These are phyloP conservation scores for Cenchrus purpureus DNA, from an alignment of 176 grass and related monocot species.

Conservation along the genomic window DNA sequence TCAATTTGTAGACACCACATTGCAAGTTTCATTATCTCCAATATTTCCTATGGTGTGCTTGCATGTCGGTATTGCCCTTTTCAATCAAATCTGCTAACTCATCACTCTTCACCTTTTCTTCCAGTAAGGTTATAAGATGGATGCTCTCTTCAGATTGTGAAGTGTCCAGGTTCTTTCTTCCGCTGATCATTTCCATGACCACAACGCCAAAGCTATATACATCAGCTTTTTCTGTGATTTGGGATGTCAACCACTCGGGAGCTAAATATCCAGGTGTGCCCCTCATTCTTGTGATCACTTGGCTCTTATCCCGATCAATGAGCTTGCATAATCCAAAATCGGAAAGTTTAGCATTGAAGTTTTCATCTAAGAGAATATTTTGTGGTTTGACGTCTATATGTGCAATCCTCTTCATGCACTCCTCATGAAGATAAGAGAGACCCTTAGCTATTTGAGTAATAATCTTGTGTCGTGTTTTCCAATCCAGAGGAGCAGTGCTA, in stretches of 20 bases:
- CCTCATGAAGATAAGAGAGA: too few species aligned
- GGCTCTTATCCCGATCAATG: conserved; percentile 59
- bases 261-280: conserved; percentile 61
- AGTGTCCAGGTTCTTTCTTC: conserved; percentile 55
- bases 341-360: conserved; percentile 50
- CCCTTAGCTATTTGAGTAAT: too few species aligned
- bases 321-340: conserved; percentile 62
- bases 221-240: conserved; percentile 66
- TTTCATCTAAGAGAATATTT: conserved; percentile 46
- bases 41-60: conserved; percentile 28
- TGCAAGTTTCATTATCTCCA: conserved; percentile 45
- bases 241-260: conserved; percentile 54
- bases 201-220: conserved; percentile 67
- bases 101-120: conserved; percentile 39
- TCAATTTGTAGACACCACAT: conserved; percentile 67
- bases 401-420: too few species aligned
- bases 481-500: too few species aligned
- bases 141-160: conserved; percentile 40
- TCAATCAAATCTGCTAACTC: conserved; percentile 40
- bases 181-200: conserved; percentile 55
- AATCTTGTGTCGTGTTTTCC: too few species aligned
- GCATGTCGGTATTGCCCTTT: conserved; percentile 11
- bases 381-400: too few species aligned
- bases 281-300: conserved; percentile 54
- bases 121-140: conserved; percentile 45